A percentile compares a stretch with the other conserved stretches of the same genome.
phyloP scores from a whole-genome alignment of 805 yeast genomes.

The Saccharomycopsis fodiens region DNA sequence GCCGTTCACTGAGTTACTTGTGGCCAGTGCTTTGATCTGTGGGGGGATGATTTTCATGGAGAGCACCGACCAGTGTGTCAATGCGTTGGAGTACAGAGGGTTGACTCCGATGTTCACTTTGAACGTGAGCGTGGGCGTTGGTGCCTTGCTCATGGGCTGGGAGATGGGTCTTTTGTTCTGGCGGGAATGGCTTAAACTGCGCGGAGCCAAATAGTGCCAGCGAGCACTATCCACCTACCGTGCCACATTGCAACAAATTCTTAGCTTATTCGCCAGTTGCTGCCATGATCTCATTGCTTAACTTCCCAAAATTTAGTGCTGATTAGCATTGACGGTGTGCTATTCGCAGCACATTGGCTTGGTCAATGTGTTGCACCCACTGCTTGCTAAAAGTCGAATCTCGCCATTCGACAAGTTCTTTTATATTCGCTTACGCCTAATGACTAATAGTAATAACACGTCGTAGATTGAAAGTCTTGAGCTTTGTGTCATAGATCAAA shows the following conservation, averaged over 20 bases:
- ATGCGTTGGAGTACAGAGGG: constrained; percentile 76
- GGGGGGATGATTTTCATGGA: constrained; percentile 94
- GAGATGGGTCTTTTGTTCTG: constrained; percentile 61
- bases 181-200: constrained; percentile 32
- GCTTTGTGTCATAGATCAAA: no score
- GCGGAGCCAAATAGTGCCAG: neutral
- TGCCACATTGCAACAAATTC: neutral
- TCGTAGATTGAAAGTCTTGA: no score
- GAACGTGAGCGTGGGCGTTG: constrained; percentile 74
- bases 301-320: neutral
- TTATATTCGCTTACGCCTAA: no score
- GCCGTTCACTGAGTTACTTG: constrained; percentile 82
- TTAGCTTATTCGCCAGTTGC: neutral
- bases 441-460: no score
- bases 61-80: constrained; percentile 78
- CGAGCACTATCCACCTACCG: neutral
- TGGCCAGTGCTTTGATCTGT: constrained; percentile 68
- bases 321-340: no score
- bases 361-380: no score
- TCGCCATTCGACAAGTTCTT: no score
- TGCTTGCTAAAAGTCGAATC: no score
- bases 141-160: constrained; percentile 84
- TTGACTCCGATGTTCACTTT: constrained; percentile 84
- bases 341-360: no score
- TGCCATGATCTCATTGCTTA: neutral